A percentile compares a stretch with the other conserved stretches of the same genome.
Conservation (phyloP, 2,329 filamentous ascomycete genomes). For the Arthrobotrys megalospora region DNA sequence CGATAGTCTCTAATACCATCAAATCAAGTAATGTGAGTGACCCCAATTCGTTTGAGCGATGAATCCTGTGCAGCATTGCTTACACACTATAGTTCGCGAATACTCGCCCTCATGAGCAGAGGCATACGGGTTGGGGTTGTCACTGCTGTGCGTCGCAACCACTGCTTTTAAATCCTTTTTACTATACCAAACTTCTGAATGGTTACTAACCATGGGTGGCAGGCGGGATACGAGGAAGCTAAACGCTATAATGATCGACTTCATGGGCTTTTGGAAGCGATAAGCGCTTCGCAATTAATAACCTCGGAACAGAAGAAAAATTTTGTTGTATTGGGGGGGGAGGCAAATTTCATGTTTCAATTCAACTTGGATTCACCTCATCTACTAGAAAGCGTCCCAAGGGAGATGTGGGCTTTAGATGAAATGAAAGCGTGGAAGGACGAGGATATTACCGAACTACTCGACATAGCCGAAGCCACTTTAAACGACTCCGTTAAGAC, state of each 20-base stretch:
- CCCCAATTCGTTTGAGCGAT: not conserved
- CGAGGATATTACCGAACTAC: conserved; percentile 81
- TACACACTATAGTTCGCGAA: conserved; percentile 66
- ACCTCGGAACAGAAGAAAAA: conserved; percentile 79
- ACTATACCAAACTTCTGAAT: not conserved
- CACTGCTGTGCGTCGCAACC: conserved; percentile 74
- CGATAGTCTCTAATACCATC: conserved; percentile 55
- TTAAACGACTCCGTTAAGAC: conserved; percentile 84
- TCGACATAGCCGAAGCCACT: conserved; percentile 89
- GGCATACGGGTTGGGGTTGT: conserved; percentile 93
- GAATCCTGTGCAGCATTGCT: not conserved
- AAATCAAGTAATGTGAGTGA: conserved; percentile 55
- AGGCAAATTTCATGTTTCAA: conserved; percentile 92
- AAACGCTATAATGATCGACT: conserved; percentile 88
- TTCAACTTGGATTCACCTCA: conserved; percentile 77
- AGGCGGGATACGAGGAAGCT: conserved; percentile 89
- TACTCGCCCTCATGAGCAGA: conserved; percentile 79
- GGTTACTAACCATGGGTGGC: not conserved
- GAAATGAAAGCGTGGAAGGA: conserved; percentile 85
- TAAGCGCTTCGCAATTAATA: conserved; percentile 74
- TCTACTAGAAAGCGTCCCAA: conserved; percentile 78
- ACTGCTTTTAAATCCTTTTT: not conserved
- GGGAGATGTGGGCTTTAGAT: conserved; percentile 79
- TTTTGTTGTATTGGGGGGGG: conserved; percentile 92
- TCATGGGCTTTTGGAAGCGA: conserved; percentile 86